These are phyloP conservation scores for Pichia exigua DNA, from an alignment of 805 yeast genomes.

Conservation along the genomic window DNA sequence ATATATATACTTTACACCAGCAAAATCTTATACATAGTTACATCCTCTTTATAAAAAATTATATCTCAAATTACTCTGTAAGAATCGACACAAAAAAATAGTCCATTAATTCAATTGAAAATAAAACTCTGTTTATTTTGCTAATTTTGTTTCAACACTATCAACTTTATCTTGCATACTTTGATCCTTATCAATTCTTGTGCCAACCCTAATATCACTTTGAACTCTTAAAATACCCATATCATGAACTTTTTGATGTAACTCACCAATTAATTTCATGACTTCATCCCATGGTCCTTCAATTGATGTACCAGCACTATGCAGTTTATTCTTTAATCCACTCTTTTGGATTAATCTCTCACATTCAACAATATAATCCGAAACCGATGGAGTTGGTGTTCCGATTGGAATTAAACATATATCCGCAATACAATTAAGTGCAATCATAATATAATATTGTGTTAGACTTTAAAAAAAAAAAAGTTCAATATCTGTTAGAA, in stretches of 20 bases:
- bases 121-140: constrained; percentile 4
- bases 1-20: not conserved
- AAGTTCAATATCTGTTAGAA: not conserved
- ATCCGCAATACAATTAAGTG: constrained; percentile 70
- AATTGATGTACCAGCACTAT: constrained; percentile 83
- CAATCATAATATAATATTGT: constrained; percentile 18
- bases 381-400: constrained; percentile 68
- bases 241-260: constrained; percentile 66
- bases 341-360: constrained; percentile 57
- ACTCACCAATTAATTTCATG: constrained; percentile 64
- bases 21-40: too few species aligned
- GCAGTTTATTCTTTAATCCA: constrained; percentile 60
- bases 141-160: constrained; percentile 49
- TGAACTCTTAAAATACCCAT: constrained; percentile 74
- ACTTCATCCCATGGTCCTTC: constrained; percentile 94
- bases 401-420: constrained; percentile 85
- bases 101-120: not conserved
- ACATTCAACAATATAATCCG: constrained; percentile 68
- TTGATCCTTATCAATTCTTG: constrained; percentile 70
- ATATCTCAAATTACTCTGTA: not conserved
- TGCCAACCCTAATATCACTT: constrained; percentile 80
- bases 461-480: not conserved
- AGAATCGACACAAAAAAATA: not conserved
- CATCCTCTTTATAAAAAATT: not conserved
- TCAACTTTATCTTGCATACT: constrained; percentile 66